Percentiles rank a stretch among this genome's conserved stretches.
Conservation (phyloP, 2,329 filamentous ascomycete genomes). For the Talaromyces marneffei region DNA sequence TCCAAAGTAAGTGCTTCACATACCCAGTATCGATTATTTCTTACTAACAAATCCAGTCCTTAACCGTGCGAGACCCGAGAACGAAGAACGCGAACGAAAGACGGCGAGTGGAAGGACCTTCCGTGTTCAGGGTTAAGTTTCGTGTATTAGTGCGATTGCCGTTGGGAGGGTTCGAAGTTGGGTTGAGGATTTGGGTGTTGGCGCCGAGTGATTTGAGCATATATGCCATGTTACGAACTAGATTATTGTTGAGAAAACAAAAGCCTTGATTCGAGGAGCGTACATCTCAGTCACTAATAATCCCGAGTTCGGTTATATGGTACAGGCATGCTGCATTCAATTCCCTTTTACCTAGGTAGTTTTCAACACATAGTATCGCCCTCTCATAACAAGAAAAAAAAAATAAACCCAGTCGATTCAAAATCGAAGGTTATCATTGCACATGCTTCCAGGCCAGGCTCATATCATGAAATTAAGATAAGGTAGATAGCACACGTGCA, state of each 20-base stretch:
- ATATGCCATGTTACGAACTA: not conserved
- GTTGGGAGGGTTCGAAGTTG: not conserved
- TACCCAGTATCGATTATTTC: not conserved
- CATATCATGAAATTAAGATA: not conserved
- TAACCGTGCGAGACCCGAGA: constrained; percentile 88
- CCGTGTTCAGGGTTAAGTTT: constrained; percentile 49
- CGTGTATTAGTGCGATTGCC: not conserved
- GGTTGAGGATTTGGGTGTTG: not conserved
- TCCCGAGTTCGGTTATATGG: too few species aligned
- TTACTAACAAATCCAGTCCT: constrained; percentile 61
- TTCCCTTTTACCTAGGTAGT: too few species aligned
- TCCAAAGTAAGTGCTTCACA: constrained; percentile 66
- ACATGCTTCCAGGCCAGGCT: not conserved
- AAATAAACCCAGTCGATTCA: not conserved
- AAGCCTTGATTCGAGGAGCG: not conserved
- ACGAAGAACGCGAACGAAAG: constrained; percentile 96
- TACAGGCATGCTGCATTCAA: too few species aligned
- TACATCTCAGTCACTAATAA: too few species aligned
- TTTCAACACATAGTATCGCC: too few species aligned
- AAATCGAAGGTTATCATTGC: not conserved
- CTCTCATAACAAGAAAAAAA: too few species aligned
- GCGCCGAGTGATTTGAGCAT: not conserved
- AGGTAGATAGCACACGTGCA: not conserved
- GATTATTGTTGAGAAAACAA: not conserved
- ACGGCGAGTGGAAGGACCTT: constrained; percentile 95